Evolutionary conservation across 1,284 basidiomycete species (phyloP).

Genomic region (Singerocomus inundabilis): DNA sequence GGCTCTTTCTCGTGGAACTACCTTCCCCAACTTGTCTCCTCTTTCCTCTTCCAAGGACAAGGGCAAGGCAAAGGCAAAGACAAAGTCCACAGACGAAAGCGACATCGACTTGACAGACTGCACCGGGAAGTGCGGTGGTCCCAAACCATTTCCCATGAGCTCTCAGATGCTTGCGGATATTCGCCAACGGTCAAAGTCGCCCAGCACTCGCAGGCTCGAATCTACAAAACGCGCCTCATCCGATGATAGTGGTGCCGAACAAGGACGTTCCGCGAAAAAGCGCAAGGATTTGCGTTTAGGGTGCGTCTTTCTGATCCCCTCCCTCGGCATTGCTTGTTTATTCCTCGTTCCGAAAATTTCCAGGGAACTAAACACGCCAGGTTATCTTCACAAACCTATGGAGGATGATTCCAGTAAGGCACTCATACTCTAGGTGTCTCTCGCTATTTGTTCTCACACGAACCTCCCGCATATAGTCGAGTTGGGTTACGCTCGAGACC

Average conservation of each 20-base stretch:
- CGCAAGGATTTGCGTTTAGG: conserved; percentile 26
- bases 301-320: conserved; percentile 18
- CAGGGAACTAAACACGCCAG: conserved; percentile 16
- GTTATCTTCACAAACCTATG: conserved; percentile 21
- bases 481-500: conserved; percentile 45
- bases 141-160: conserved; percentile 53
- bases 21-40: conserved; percentile 31
- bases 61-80: conserved; percentile 16
- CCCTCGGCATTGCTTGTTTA: not conserved
- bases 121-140: conserved; percentile 7
- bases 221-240: conserved; percentile 40
- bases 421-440: not conserved
- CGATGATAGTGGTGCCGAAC: conserved; percentile 32
- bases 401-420: conserved; percentile 31
- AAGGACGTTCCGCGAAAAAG: conserved; percentile 37
- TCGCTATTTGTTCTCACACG: conserved; percentile 7
- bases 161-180: conserved; percentile 42
- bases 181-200: conserved; percentile 21
- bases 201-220: conserved; percentile 16
- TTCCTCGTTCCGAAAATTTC: not conserved
- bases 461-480: conserved; percentile 16
- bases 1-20: conserved; percentile 6
- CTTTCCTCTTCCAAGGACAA: conserved; percentile 20
- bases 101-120: not conserved
- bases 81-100: conserved; percentile 7